Evolutionary conservation across 768 basidiomycete species (phyloP).

Genomic region (Dacryopinax primogenitus): DNA sequence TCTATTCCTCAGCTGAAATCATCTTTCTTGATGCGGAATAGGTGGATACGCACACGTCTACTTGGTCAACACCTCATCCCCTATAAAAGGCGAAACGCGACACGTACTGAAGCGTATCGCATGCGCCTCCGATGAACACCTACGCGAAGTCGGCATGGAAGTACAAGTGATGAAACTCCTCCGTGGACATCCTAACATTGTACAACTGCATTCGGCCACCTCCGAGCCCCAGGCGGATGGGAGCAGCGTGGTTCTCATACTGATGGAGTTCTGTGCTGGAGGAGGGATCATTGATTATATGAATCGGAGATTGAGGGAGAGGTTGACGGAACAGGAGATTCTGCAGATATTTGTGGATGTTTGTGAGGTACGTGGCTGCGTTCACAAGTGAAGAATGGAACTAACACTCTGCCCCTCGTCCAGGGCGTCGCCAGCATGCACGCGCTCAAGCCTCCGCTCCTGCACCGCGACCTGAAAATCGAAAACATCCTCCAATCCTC

Average conservation of each 20-base stretch:
- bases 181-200: slow-evolving; percentile 88
- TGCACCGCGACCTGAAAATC: slow-evolving; percentile 97
- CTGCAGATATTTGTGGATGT: slow-evolving; percentile 96
- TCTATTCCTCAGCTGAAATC: neutral
- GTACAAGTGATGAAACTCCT: slow-evolving; percentile 96
- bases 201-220: slow-evolving; percentile 89
- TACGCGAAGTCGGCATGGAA: slow-evolving; percentile 90
- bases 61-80: slow-evolving; percentile 72
- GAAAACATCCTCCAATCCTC: slow-evolving; percentile 94
- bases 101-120: slow-evolving; percentile 97
- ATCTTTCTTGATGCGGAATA: slow-evolving; percentile 24
- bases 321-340: slow-evolving; percentile 90
- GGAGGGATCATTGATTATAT: slow-evolving; percentile 99
- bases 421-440: slow-evolving; percentile 91
- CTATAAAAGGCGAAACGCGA: slow-evolving; percentile 80
- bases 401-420: slow-evolving; percentile 5
- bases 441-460: slow-evolving; percentile 70
- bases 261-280: slow-evolving; percentile 94
- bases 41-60: slow-evolving; percentile 99
- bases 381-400: too few species aligned
- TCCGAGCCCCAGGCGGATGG: slow-evolving; percentile 76
- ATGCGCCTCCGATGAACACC: slow-evolving; percentile 76
- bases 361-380: slow-evolving; percentile 44
- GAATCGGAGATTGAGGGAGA: slow-evolving; percentile 89
- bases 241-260: slow-evolving; percentile 88